phyloP scores from a whole-genome alignment of 2,329 filamentous ascomycete species.

The Aspergillus transmontanensis region DNA sequence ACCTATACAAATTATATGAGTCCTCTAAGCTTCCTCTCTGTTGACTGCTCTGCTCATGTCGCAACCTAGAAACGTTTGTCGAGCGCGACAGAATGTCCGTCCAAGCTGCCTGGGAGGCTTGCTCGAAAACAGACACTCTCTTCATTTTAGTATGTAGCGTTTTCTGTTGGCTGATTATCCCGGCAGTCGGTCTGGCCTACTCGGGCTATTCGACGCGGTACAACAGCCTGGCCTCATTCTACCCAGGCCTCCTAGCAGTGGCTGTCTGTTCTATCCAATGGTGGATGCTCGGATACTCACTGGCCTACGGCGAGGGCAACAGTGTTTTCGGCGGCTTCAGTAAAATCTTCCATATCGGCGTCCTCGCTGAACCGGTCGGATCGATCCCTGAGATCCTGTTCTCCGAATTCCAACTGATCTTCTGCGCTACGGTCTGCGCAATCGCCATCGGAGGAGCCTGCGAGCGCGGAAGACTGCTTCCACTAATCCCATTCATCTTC shows the following conservation, averaged over 20 bases:
- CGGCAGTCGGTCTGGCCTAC: conserved; percentile 55
- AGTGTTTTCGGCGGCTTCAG: conserved; percentile 49
- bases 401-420: conserved; percentile 56
- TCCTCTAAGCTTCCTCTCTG: too few relatives aligned
- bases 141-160: conserved; percentile 56
- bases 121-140: conserved; percentile 55
- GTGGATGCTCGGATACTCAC: conserved; percentile 53
- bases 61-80: background rate
- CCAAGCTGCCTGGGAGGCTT: conserved; percentile 53
- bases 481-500: conserved; percentile 53
- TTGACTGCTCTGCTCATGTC: background rate
- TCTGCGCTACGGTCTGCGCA: conserved; percentile 54
- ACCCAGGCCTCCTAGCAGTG: conserved; percentile 51
- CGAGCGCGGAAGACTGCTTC: conserved; percentile 50
- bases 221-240: conserved; percentile 52
- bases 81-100: conserved; percentile 26
- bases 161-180: conserved; percentile 57
- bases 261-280: conserved; percentile 55
- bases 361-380: conserved; percentile 52
- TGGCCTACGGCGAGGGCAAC: conserved; percentile 53
- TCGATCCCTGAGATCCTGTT: conserved; percentile 55
- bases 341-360: conserved; percentile 49
- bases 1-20: background rate
- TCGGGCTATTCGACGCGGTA: conserved; percentile 53
- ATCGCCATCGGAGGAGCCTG: conserved; percentile 54